Evolutionary conservation across 345 rosid species (phyloP).

Genomic region (Populus pruinosa): DNA sequence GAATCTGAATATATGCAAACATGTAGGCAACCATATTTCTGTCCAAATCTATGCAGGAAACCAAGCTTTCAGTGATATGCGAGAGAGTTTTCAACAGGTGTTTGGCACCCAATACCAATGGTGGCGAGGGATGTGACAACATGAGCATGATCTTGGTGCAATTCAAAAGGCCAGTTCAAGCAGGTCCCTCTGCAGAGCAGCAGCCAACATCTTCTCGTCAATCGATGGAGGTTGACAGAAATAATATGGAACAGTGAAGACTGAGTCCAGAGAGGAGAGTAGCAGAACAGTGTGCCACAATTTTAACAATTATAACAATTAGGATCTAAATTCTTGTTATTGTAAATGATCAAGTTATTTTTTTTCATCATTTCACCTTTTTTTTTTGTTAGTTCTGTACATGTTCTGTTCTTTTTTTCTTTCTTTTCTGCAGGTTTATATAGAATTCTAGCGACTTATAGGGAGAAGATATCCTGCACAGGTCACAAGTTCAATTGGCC

Average conservation of each 20-base stretch:
- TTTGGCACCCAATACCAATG: slow-evolving; percentile 70
- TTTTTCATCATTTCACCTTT: background rate
- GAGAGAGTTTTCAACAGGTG: slow-evolving; percentile 78
- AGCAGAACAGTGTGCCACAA: background rate
- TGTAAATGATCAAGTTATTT: slow-evolving; percentile 19
- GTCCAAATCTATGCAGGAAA: slow-evolving; percentile 53
- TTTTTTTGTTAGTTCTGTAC: background rate
- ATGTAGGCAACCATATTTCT: background rate
- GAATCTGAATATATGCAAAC: background rate
- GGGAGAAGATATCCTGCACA: background rate
- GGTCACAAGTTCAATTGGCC: background rate
- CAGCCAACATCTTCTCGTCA: slow-evolving; percentile 8
- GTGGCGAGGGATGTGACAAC: slow-evolving; percentile 94
- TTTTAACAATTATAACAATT: background rate
- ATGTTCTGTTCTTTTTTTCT: background rate
- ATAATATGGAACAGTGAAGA: background rate
- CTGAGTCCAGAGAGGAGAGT: slow-evolving; percentile 11
- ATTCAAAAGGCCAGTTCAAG: slow-evolving; percentile 57
- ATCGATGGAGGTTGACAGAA: background rate
- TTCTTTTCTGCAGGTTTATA: background rate
- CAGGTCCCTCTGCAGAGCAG: slow-evolving; percentile 27
- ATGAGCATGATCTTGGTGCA: slow-evolving; percentile 98
- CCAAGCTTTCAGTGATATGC: slow-evolving; percentile 70
- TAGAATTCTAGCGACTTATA: background rate
- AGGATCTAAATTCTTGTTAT: slow-evolving; percentile 9